Base-by-base conservation (phyloP, 495 filamentous ascomycete species). In the Penicillium argentinense region DNA sequence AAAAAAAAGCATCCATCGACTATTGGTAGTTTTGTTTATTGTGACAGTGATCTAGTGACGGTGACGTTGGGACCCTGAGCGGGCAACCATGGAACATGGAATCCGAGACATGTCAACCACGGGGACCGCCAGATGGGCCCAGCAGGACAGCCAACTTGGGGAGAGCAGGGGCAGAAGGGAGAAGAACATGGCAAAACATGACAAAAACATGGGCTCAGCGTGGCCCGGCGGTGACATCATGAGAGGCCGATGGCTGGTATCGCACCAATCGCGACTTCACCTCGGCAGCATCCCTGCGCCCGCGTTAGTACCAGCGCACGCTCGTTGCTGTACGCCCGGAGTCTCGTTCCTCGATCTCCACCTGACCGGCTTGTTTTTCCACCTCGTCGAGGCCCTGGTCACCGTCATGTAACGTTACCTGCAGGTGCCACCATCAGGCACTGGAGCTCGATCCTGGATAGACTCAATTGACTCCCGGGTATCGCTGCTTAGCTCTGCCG, bases 391-490 rank as follows among this genome's bases (percentile, higher is more conserved):
- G 33, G 12, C 33, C 33, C 4, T 32, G 16, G 22, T 38, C 26
- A 40, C 47, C 21, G 46, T 29, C 48, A 55, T 58, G 58, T 57
- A 62, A 62, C 58, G 45, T 58, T 47, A 58, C 54, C 44, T 54
- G 44, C 57, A 54, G 45, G 13, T 29, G 22, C 16, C 42, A 53
- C 43, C 24, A 42, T 40, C 49, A 43, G 36, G 39, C 14, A 27
- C 43, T 37, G 22, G 29, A 13, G n/a, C n/a, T n/a, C n/a, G n/a
- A n/a, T n/a, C n/a, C n/a, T 25, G 22, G 13, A 18, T 25, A 27
- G 16, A 14, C 36, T 25, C 47, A 55, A 46, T 46, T 47, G 42
- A 50, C 30, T 55, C 32, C 32, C 42, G 37, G 34, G 33, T 34
- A 51, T 27, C 9, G 18, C 34, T 27, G 23, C 4, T 29, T 23